A percentile compares a stretch with the other conserved stretches of the same genome.
These are phyloP conservation scores for Lecanicillium sp. DNA, from an alignment of 2,329 filamentous ascomycete genomes.

Conservation along the genomic window DNA sequence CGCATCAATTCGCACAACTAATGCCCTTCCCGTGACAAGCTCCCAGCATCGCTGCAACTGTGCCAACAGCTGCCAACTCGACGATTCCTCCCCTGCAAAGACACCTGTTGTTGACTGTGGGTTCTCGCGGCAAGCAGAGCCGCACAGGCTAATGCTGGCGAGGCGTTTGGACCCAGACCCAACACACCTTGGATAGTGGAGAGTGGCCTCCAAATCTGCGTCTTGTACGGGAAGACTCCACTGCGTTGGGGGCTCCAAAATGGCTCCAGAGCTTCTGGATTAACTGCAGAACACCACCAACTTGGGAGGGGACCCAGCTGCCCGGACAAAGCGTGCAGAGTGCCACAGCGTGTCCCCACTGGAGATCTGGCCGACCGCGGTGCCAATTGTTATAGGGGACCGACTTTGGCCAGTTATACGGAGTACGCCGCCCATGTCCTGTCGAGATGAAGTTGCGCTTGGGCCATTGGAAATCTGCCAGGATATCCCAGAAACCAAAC, in stretches of 20 bases:
- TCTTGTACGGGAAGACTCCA: too few species aligned
- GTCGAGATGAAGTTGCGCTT: not conserved
- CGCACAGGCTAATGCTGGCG: slow-evolving; percentile 7
- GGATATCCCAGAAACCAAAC: slow-evolving; percentile 2
- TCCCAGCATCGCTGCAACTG: too few species aligned
- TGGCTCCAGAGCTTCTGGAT: slow-evolving; percentile 4
- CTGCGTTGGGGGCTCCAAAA: slow-evolving; percentile 1
- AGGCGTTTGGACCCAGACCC: slow-evolving; percentile 3
- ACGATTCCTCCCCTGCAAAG: not conserved
- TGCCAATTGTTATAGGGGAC: too few species aligned
- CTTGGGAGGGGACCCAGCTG: too few species aligned
- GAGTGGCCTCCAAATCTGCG: too few species aligned
- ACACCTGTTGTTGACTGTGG: slow-evolving; percentile 9
- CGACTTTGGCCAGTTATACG: too few species aligned
- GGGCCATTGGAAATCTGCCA: not conserved
- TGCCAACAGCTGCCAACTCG: too few species aligned
- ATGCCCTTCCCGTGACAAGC: too few species aligned
- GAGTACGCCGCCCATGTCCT: too few species aligned
- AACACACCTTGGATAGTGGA: not conserved
- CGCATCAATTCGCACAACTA: too few species aligned
- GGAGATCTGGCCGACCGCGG: too few species aligned
- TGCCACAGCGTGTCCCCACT: not conserved
- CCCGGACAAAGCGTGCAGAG: too few species aligned
- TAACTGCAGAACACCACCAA: slow-evolving; percentile 1
- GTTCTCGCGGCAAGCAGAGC: slow-evolving; percentile 8